Evolutionary conservation across 257 asterid species (phyloP), one percentile per base, ranked within the genome.

Genomic region (Nicotiana tomentosiformis): DNA sequence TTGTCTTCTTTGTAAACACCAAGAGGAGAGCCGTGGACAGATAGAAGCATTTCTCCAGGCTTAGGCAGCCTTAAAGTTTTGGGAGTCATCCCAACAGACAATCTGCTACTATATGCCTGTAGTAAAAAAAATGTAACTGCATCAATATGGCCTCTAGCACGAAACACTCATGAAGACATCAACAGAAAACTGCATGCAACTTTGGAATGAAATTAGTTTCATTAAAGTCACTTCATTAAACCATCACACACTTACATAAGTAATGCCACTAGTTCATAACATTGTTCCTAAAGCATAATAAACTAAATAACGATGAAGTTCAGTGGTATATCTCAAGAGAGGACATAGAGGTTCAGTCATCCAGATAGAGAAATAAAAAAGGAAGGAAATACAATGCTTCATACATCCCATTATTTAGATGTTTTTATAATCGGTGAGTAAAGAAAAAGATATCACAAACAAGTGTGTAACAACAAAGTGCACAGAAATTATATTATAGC

Each of bases 1-100:
- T 90, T 93, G 79, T 94, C 99, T 89, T 93, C 97, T 89, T 92
- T 92, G 33, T 77, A 94, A 78, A 95, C 94, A 81, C 98, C 99
- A 14, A 95, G 98, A 37, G 98, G 99, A 7, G 98, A 95, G 83
- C 99, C 99, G 72, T 86, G 97, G 81, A 95, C 93, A 15, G 99
- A 95, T 77, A 95, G 85, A 83, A 95, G 98, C 89, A 91, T 87
- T 92, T 95, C 99, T 67, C 98, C 97, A 55, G 83, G 89, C 87
- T 91, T 94, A 12, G 98, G 99, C 53, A 88, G 90, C 91, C 99
- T 88, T 60, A 81, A 62, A 16, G 93, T 89, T 90, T 91, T 93
- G 46, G 98, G 99, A 35, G 98, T 94, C 86, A 92, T 83, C 85
- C 97, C 98, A 30, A 93, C 81, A 10, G 96, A 93, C 81, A 93